These are phyloP conservation scores for Tolypocladium inflatum DNA, from an alignment of 2,329 filamentous ascomycete species.

Conservation along the genomic window DNA sequence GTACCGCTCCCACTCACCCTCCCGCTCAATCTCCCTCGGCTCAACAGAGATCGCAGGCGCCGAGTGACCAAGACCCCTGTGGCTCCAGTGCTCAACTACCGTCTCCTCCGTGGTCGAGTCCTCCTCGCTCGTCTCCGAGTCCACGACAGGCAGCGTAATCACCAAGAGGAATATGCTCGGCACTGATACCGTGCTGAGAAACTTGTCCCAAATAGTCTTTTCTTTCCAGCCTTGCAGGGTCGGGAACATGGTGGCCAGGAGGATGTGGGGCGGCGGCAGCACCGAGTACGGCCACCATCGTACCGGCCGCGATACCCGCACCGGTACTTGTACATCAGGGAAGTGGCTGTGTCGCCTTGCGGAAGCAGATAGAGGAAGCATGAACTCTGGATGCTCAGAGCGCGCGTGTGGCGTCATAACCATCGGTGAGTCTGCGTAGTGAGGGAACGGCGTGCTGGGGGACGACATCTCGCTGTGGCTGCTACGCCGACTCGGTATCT, in stretches of 20 bases:
- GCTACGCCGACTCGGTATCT: conserved; percentile 35
- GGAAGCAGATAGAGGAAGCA: conserved; percentile 32
- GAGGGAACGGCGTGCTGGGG: conserved; percentile 56
- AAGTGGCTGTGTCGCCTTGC: conserved; percentile 37
- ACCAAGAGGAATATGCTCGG: conserved; percentile 85
- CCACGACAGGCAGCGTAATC: conserved; percentile 84
- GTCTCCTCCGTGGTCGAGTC: conserved; percentile 14
- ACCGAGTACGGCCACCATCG: conserved; percentile 75
- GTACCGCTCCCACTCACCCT: conserved; percentile 52
- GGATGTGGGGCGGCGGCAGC: conserved; percentile 61
- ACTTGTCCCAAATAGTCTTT: conserved; percentile 77
- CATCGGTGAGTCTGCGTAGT: conserved; percentile 51
- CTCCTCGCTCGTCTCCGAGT: conserved; percentile 50
- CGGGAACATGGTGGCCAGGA: conserved; percentile 73
- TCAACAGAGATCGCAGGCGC: conserved; percentile 27
- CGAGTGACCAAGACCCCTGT: conserved; percentile 17
- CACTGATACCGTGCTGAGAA: conserved; percentile 74
- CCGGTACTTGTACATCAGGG: conserved; percentile 28
- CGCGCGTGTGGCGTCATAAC: conserved; percentile 30
- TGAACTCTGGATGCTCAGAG: conserved; percentile 41
- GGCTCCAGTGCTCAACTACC: conserved; percentile 17
- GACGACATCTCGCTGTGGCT: conserved; percentile 36
- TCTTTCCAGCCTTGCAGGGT: conserved; percentile 74
- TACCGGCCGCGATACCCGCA: conserved; percentile 36
- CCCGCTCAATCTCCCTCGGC: conserved; percentile 23